Conservation (phyloP, 495 filamentous ascomycete species). For the Filosporella fistucella region DNA sequence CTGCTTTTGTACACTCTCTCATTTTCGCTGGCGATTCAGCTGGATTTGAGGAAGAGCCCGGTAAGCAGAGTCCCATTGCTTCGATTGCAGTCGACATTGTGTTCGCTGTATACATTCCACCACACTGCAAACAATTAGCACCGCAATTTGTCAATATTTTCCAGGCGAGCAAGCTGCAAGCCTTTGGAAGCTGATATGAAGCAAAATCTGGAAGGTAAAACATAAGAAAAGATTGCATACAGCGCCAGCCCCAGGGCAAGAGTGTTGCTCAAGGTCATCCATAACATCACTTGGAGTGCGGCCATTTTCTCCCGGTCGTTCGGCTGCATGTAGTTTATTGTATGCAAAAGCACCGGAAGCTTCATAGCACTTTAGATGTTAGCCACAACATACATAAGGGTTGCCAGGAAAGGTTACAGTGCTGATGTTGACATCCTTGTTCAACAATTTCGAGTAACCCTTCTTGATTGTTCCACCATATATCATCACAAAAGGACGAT, state of each 20-base stretch:
- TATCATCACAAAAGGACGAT: constrained; percentile 71
- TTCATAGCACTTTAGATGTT: constrained; percentile 65
- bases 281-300: constrained; percentile 72
- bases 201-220: too few species aligned
- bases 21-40: constrained; percentile 85
- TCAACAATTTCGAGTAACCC: constrained; percentile 73
- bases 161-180: too few species aligned
- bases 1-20: constrained; percentile 84
- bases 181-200: too few species aligned
- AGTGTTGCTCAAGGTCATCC: constrained; percentile 78
- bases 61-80: constrained; percentile 87
- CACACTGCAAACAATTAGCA: too few species aligned
- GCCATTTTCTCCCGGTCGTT: constrained; percentile 28
- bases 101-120: constrained; percentile 96
- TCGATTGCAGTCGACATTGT: constrained; percentile 97
- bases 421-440: constrained; percentile 77
- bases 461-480: constrained; percentile 91
- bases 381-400: not conserved
- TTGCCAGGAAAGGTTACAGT: constrained; percentile 5
- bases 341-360: constrained; percentile 85
- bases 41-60: constrained; percentile 86
- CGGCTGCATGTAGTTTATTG: constrained; percentile 46
- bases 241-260: constrained; percentile 89
- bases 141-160: too few species aligned
- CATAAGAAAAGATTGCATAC: too few species aligned